Evolutionary conservation across 257 asterid species (phyloP).

Genomic region (Knoxia roxburghii): DNA sequence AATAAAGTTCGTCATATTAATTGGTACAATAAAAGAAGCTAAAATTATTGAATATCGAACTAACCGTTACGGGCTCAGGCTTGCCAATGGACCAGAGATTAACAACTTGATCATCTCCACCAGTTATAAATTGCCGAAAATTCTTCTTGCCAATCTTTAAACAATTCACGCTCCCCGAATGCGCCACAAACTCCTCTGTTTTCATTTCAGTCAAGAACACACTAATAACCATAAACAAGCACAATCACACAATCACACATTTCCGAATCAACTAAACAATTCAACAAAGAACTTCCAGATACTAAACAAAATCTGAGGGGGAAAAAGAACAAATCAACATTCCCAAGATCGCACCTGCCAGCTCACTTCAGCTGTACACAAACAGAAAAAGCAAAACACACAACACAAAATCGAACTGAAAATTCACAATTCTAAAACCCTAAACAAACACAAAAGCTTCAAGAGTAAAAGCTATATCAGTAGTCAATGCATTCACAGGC

Average conservation of each 20-base stretch:
- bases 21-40: neutral
- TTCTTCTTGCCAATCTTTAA: slow-evolving; percentile 91
- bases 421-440: neutral
- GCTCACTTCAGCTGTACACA: neutral
- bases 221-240: slow-evolving; percentile 15
- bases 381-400: neutral
- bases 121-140: slow-evolving; percentile 73
- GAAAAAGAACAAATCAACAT: neutral
- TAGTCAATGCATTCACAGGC: neutral
- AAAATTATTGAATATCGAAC: slow-evolving; percentile 23
- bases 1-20: neutral
- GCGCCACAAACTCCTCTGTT: slow-evolving; percentile 99
- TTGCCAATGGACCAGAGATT: slow-evolving; percentile 95
- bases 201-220: slow-evolving; percentile 51
- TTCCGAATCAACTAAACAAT: neutral
- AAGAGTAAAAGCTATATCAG: slow-evolving; percentile 4
- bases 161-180: slow-evolving; percentile 91
- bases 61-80: slow-evolving; percentile 71
- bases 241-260: neutral
- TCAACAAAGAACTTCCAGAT: neutral
- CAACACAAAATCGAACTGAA: neutral
- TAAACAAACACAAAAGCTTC: neutral
- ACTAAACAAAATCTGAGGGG: neutral
- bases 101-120: slow-evolving; percentile 97
- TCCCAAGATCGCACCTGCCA: neutral